phyloP scores from a whole-genome alignment of 305 asterid species.

The Nicotiana rustica region DNA sequence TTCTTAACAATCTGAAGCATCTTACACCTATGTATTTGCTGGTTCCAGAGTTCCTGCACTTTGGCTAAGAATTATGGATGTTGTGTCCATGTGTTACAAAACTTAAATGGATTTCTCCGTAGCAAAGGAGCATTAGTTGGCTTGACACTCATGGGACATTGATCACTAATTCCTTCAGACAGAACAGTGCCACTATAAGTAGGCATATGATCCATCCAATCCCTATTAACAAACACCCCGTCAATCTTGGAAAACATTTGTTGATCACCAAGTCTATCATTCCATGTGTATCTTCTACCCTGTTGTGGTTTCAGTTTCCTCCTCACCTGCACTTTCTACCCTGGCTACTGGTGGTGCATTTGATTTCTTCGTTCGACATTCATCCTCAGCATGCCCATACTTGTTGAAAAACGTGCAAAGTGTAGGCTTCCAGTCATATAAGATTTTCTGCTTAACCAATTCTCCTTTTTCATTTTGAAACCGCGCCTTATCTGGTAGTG shows the following conservation, averaged over 20 bases:
- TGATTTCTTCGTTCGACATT: not conserved
- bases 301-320: too few species aligned
- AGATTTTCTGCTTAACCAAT: not conserved
- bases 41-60: not conserved
- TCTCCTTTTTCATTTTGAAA: not conserved
- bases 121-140: not conserved
- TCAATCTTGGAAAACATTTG: not conserved
- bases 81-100: not conserved
- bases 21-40: not conserved
- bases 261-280: not conserved
- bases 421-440: not conserved
- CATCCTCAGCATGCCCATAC: not conserved
- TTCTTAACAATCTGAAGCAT: not conserved
- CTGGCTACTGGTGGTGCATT: too few species aligned
- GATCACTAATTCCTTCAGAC: not conserved
- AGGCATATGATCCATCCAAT: not conserved
- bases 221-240: not conserved
- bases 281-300: not conserved
- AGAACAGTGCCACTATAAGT: not conserved
- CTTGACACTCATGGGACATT: not conserved
- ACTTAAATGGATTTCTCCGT: not conserved
- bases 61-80: not conserved
- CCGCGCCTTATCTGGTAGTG: not conserved
- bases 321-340: too few species aligned
- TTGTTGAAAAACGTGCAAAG: not conserved